Evolutionary conservation across 805 yeast species (phyloP), one percentile per base, ranked within the genome.

Genomic region (Metschnikowia hibisci): DNA sequence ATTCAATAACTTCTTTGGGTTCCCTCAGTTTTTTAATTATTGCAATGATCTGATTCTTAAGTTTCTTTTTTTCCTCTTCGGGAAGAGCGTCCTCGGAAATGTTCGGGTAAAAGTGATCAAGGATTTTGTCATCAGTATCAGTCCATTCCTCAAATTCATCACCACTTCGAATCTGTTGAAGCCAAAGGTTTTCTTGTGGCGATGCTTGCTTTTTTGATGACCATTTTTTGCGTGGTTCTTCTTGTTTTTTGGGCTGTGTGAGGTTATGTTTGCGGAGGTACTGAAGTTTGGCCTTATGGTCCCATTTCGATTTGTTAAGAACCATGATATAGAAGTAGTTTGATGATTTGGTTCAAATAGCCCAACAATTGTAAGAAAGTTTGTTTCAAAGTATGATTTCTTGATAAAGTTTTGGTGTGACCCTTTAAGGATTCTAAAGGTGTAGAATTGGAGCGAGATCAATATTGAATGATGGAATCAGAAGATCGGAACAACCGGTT

Each of bases 191-290:
- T 8, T 47, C 43, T 11, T 41, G 33, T n/a, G 48, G 47, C 2
- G 16, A 23, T 12, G 41, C 39, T 7, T 47, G 40, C 36, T 55
- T 57, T 46, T 67, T 69, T 3, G 62, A 52, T 3, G 67, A 49
- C 74, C 74, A 69, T 18, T 40, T 27, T n/a, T 31, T 37, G 11
- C 16, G 33, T 1, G 47, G 47, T 44, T 28, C 51, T 38, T 4
- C 41, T 45, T 18, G 39, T 34, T 6, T 42, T 49, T 33, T 39
- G 31, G 40, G 53, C 45, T 16, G 52, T 45, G 41, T 33, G 23
- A 67, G 54, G n/a, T 71, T 72, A 52, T 71, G 76, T 48, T 71
- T 71, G 47, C 58, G 61, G 58, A 67, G 56, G 44, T 66, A 70
- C 46, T 56, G 55, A 46, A 54, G 44, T 50, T 66, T 71, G 36